Evolutionary conservation across 2,329 filamentous ascomycete genomes (phyloP), one percentile per base, ranked within the genome.

Genomic region (Trichoderma cornu-damae): DNA sequence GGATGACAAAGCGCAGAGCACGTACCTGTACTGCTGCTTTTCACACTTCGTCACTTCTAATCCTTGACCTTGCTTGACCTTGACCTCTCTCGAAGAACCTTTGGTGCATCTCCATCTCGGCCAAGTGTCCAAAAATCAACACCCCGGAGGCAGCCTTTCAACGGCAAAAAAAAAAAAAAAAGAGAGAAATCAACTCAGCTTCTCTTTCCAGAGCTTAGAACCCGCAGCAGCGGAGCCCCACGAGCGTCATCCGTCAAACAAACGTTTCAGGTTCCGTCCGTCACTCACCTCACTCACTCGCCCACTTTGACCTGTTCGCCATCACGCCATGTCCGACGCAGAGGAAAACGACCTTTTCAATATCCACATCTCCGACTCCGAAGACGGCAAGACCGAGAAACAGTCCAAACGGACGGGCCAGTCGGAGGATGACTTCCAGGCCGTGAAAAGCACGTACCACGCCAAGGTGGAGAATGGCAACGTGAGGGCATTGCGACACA

Each of bases 401-500:
- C 66, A 67, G 26, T 65, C 66, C 32, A 65, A 67, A 49, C 69
- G 74, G 14, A 76, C 70, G 8, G 68, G 64, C 16, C 79, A 82
- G 65, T 75, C 79, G 0, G 79, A 82, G 59, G 75, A 73, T 14
- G 74, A 75, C 1, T 83, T 80, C 61, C 74, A 74, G 60, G 70
- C 67, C 4, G 70, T 83, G 3, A 76, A 74, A 65, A 66, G 63
- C 4, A 68, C 63, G 1, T 84, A 83, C 58, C 63, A 62, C 14
- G 71, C 71, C 20, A 82, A 80, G 61, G 64, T 81, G 35, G 79
- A 83, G 64, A 80, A 83, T 59, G 81, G 81, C 58, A 70, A 83
- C 62, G 81, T 82, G 65, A 61, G 73, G 66, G n/a, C n/a, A 11
- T 16, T 26, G n/a, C 7, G 8, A 11, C 14, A 44, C 20, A 8